Evolutionary conservation across 1,284 basidiomycete genomes (phyloP).

Genomic region (Meripilus lineatus): DNA sequence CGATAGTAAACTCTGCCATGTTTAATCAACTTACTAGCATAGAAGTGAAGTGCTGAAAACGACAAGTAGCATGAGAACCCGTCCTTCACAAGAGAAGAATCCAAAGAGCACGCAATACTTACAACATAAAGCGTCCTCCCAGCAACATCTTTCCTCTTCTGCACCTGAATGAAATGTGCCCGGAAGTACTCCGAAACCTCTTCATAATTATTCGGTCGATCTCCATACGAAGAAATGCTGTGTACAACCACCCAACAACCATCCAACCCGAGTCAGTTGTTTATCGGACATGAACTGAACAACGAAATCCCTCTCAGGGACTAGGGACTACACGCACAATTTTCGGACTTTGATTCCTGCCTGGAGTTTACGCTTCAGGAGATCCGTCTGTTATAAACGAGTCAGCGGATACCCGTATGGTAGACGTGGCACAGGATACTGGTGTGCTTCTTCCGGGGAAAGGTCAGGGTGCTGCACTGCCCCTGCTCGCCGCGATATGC

Average conservation of each 20-base stretch:
- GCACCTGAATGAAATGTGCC: conserved; percentile 71
- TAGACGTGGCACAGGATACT: no score
- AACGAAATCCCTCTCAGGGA: neutral
- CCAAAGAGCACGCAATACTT: conserved; percentile 26
- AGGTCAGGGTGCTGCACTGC: no score
- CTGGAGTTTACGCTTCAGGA: conserved; percentile 61
- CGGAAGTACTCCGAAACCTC: conserved; percentile 75
- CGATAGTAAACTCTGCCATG: no score
- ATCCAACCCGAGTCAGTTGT: no score
- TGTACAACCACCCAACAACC: neutral
- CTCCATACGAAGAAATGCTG: conserved; percentile 77
- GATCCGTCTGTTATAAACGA: conserved; percentile 45
- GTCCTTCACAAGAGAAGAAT: no score
- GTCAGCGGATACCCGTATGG: no score
- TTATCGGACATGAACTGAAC: neutral
- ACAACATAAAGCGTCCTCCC: conserved; percentile 60
- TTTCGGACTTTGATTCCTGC: conserved; percentile 61
- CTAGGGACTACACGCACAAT: conserved; percentile 46
- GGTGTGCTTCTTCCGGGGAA: neutral
- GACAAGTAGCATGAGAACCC: no score
- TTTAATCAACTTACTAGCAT: conserved; percentile 70
- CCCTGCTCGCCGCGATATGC: neutral
- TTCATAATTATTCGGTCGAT: conserved; percentile 66
- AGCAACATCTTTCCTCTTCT: conserved; percentile 58
- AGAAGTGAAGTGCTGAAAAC: conserved; percentile 69